Conservation (phyloP, 306 rosid genomes). For the Quercus alba region DNA sequence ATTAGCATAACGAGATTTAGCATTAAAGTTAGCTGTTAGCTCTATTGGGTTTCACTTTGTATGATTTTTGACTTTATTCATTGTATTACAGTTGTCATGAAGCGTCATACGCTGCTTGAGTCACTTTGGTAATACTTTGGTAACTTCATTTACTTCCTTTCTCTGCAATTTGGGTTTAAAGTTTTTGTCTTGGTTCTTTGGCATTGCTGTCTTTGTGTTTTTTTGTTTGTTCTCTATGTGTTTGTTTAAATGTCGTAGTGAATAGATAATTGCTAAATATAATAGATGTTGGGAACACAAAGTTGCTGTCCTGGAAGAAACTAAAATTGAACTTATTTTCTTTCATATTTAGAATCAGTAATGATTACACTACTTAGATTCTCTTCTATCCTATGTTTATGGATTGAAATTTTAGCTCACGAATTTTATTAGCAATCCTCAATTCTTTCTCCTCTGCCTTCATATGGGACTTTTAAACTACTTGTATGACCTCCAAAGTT, state of each 20-base stretch:
- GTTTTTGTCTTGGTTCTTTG: neutral
- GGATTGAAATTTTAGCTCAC: too few relatives aligned
- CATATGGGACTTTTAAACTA: neutral
- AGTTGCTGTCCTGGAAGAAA: neutral
- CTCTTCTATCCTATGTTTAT: too few relatives aligned
- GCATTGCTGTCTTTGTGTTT: neutral
- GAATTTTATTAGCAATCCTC: too few relatives aligned
- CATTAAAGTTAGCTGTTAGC: too few relatives aligned
- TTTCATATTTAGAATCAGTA: too few relatives aligned
- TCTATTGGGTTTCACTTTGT: too few relatives aligned
- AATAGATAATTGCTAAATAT: neutral
- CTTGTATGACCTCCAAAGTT: neutral
- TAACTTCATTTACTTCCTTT: slow-evolving; percentile 17
- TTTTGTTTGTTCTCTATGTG: neutral
- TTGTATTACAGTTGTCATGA: too few relatives aligned
- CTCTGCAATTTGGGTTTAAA: slow-evolving; percentile 12
- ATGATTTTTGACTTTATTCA: too few relatives aligned
- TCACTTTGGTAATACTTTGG: slow-evolving; percentile 87
- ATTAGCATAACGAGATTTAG: too few relatives aligned
- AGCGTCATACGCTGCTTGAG: too few relatives aligned
- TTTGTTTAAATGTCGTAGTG: slow-evolving; percentile 14
- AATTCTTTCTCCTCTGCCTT: neutral
- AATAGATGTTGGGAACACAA: neutral
- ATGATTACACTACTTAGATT: too few relatives aligned
- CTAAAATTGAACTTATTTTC: neutral